Conservation (phyloP, 1,284 basidiomycete species). For the Naganishia albida region DNA sequence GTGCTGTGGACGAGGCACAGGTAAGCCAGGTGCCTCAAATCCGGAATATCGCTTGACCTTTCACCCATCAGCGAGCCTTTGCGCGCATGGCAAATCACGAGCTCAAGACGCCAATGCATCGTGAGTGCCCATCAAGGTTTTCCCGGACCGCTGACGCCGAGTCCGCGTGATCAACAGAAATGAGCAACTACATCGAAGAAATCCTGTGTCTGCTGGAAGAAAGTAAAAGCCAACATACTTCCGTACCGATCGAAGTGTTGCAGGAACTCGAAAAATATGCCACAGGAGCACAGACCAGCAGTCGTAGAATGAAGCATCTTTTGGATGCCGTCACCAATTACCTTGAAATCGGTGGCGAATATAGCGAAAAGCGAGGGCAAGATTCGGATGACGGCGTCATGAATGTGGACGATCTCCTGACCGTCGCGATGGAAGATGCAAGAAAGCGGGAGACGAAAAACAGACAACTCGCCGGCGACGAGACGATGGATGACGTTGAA, state of each 20-base stretch:
- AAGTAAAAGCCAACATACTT: slow-evolving; percentile 17
- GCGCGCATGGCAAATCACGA: slow-evolving; percentile 43
- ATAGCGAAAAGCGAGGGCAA: slow-evolving; percentile 23
- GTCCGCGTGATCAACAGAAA: slow-evolving; percentile 13
- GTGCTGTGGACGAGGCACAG: slow-evolving; percentile 33
- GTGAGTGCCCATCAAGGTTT: slow-evolving; percentile 30
- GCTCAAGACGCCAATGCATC: slow-evolving; percentile 43
- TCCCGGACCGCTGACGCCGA: not conserved
- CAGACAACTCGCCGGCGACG: slow-evolving; percentile 38
- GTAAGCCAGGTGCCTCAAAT: slow-evolving; percentile 31
- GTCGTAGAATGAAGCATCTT: slow-evolving; percentile 31
- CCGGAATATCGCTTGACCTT: not conserved
- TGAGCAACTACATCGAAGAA: slow-evolving; percentile 28
- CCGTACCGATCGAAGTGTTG: slow-evolving; percentile 14
- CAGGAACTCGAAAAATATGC: slow-evolving; percentile 25
- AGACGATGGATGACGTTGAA: slow-evolving; percentile 42
- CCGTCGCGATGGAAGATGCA: slow-evolving; percentile 39
- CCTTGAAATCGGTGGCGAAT: slow-evolving; percentile 41
- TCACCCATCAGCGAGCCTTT: slow-evolving; percentile 36
- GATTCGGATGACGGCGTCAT: slow-evolving; percentile 20
- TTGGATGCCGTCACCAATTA: slow-evolving; percentile 44
- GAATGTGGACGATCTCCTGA: slow-evolving; percentile 36
- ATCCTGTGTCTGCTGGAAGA: slow-evolving; percentile 34
- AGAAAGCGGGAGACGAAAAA: slow-evolving; percentile 39
- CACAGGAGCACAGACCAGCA: slow-evolving; percentile 16